Evolutionary conservation across 2,329 filamentous ascomycete species (phyloP).

Genomic region (Elsinoe necatrix): DNA sequence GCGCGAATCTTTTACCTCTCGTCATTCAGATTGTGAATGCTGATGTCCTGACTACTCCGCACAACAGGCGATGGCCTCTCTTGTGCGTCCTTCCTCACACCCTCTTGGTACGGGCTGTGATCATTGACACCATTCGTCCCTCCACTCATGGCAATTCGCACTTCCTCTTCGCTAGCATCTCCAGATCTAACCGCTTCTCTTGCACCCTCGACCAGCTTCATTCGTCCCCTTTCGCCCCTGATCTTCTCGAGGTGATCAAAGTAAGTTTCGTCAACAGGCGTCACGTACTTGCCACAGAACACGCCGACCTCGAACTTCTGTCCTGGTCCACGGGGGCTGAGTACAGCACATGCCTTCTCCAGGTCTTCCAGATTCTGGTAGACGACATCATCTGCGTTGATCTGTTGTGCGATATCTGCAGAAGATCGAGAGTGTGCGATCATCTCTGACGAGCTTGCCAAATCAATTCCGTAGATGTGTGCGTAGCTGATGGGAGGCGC

Average conservation of each 20-base stretch:
- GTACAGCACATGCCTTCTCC: conserved; percentile 67
- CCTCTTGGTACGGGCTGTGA: conserved; percentile 19
- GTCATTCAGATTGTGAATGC: conserved; percentile 49
- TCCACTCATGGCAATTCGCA: conserved; percentile 55
- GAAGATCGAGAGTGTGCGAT: conserved; percentile 60
- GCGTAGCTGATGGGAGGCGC: conserved; percentile 73
- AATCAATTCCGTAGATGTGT: conserved; percentile 77
- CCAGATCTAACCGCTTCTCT: conserved; percentile 57
- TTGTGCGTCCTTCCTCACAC: conserved; percentile 23
- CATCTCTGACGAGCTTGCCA: conserved; percentile 62
- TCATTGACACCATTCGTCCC: conserved; percentile 35
- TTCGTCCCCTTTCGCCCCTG: conserved; percentile 60
- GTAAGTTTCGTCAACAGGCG: conserved; percentile 68
- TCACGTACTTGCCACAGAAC: conserved; percentile 82
- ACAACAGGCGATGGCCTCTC: conserved; percentile 25
- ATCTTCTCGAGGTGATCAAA: conserved; percentile 70
- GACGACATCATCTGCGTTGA: conserved; percentile 68
- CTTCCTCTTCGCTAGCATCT: conserved; percentile 50
- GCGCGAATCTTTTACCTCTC: conserved; percentile 18
- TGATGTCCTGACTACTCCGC: conserved; percentile 47
- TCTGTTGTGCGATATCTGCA: conserved; percentile 54
- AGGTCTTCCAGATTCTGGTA: conserved; percentile 71
- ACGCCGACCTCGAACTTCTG: conserved; percentile 81
- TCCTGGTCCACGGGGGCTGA: conserved; percentile 51
- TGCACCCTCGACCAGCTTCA: conserved; percentile 57